These are phyloP conservation scores for Citrus maxima DNA, from an alignment of 345 rosid genomes.

Conservation along the genomic window DNA sequence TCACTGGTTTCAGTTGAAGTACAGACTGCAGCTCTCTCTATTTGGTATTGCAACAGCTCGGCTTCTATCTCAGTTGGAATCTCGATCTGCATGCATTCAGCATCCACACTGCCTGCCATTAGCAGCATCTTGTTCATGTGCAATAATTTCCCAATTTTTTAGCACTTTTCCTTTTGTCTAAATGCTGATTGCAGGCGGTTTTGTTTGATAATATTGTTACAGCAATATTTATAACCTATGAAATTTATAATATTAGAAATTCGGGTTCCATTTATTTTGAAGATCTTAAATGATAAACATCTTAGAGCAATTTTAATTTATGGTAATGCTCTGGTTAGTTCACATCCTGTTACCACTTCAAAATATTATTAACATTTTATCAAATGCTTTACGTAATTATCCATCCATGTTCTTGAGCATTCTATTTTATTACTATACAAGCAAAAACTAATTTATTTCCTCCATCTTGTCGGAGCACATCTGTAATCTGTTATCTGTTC, in stretches of 20 bases:
- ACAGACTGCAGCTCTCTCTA: neutral
- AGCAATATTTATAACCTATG: too few relatives aligned
- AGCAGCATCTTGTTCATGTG: neutral
- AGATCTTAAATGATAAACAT: too few relatives aligned
- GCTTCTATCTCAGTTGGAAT: slow-evolving; percentile 4
- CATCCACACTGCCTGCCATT: neutral
- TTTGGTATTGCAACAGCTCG: neutral
- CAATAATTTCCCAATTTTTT: too few relatives aligned
- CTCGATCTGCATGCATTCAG: neutral
- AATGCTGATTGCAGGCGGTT: too few relatives aligned
- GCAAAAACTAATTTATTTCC: neutral
- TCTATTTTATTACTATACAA: neutral
- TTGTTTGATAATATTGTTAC: too few relatives aligned
- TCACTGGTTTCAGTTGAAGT: neutral
- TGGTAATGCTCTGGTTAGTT: too few relatives aligned
- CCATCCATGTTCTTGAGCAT: neutral
- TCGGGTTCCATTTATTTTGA: too few relatives aligned
- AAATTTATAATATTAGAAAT: too few relatives aligned
- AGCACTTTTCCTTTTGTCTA: too few relatives aligned
- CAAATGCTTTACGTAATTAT: neutral
- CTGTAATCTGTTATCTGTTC: too few relatives aligned
- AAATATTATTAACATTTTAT: neutral
- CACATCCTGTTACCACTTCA: too few relatives aligned
- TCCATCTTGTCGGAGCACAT: neutral
- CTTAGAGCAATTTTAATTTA: too few relatives aligned